Evolutionary conservation across 495 filamentous ascomycete genomes (phyloP), one percentile per base, ranked within the genome.

Genomic region (Penicillium macrosclerotiorum): DNA sequence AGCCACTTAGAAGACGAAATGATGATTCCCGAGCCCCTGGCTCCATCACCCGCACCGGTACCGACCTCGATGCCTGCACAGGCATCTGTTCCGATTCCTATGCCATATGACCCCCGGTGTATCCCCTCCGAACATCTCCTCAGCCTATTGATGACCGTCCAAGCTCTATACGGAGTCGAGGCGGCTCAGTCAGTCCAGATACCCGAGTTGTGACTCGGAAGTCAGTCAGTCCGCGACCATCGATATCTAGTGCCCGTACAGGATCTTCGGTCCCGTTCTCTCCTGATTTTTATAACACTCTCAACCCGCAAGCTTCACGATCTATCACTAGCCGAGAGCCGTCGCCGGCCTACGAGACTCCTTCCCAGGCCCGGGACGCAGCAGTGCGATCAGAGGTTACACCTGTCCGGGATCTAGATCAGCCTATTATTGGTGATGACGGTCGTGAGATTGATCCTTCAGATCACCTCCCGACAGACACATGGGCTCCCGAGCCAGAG

Each of bases 401-500:
- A 42, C 43, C 64, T 13, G 38, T 54, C 16, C 60, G 67, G 11
- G 65, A 69, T 25, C 13, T 33, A 2, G 56, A 64, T n/a, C 69
- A 65, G 3, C 76, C 74, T 6, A 91, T 96, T 39, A 84, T 89
- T 42, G 88, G 84, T 0, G 82, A 86, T 44, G 84, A 93, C 63
- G 94, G 93, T 11, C 78, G 88, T 23, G 85, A 91, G 45, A 82
- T 97, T 45, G 93, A 97, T 60, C 92, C 89, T 1, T 91, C 87
- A 2, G 93, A 98, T 63, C 89, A 96, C 59, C 80, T 98, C 1
- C 93, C 92, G 0, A 80, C 88, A 34, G 85, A 91, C 27, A 88
- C 84, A 3, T 97, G 90, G 87, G 93, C 93, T 0, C 93, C 93
- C 1, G 90, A 97, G 60, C 92, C 92, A 1, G 92, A 96, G 55